Base-by-base conservation (phyloP, 2,329 filamentous ascomycete genomes). In the Pseudocercospora cruenta region DNA sequence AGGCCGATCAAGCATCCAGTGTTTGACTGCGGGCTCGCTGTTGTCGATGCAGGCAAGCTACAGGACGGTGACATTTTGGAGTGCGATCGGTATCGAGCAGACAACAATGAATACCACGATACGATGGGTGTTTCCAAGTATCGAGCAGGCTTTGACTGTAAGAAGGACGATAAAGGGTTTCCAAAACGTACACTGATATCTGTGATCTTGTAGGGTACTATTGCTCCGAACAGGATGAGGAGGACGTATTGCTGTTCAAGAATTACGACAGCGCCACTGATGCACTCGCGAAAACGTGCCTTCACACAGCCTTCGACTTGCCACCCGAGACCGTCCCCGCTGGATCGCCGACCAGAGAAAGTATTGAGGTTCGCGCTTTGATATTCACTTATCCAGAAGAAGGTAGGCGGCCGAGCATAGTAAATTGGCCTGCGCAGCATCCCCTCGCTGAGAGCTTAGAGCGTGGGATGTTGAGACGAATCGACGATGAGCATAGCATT, bases 221-320 rank as follows among this genome's bases (percentile, higher is more conserved):
- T 67, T 70, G 70, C 64, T 73, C 68, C 43, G 64, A 68, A 26
- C 72, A 74, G 62, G 69, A 74, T 58, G 73, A 76, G 59, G 28
- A 57, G 4, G 63, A 68, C 21, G 63, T 66, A 2, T 60, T 68
- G 8, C 63, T 68, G 14, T 65, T 68, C 66, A 68, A 68, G 45
- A 66, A 61, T 36, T 65, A 61, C 33, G 66, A 68, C 49, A 72
- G 64, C 26, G 67, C 70, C 28, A 59, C 62, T 8, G 39, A 69
- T 43, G 65, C 71, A 6, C 31, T 51, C 33, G 70, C 71, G 3
- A 61, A 64, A 19, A 61, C 65, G 21, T 73, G 70, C 36, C 61
- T 75, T 2, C 72, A 72, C 53, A 74, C 73, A 12, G 71, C 69
- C 8, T 75, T 74, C 60, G 72, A 74, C 55, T 43, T 74, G 10